Conservation (phyloP, 176 grass and related monocot species). For the Panicum miliaceum region DNA sequence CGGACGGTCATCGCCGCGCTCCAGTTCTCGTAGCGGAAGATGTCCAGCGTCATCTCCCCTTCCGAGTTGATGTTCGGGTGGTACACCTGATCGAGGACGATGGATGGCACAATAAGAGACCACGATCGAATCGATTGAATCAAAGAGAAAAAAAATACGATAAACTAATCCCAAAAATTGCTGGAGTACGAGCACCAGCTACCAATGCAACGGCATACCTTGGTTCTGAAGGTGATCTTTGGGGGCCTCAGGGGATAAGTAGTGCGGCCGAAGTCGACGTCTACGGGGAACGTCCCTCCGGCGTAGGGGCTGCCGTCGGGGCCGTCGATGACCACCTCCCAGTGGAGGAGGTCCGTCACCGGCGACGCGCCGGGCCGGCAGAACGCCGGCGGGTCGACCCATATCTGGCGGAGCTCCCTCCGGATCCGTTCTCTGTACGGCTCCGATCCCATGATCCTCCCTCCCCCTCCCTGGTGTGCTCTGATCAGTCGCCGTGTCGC, state of each 20-base stretch:
- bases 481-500: not conserved
- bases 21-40: not conserved
- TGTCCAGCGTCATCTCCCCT: constrained; percentile 9
- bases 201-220: not conserved
- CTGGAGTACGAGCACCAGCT: too few species aligned
- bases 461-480: not conserved
- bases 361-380: constrained; percentile 33
- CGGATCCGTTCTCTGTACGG: not conserved
- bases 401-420: not conserved
- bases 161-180: too few species aligned
- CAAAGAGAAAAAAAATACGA: too few species aligned
- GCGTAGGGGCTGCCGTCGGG: constrained; percentile 45
- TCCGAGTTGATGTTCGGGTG: constrained; percentile 23
- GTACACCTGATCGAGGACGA: not conserved
- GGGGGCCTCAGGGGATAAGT: not conserved
- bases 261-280: not conserved
- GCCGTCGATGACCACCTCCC: constrained; percentile 48
- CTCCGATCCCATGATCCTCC: not conserved
- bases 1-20: not conserved
- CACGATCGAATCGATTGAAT: not conserved
- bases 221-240: constrained; percentile 49
- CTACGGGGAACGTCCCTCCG: constrained; percentile 46
- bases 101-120: not conserved
- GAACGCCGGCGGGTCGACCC: constrained; percentile 30
- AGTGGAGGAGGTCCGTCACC: constrained; percentile 41